Evolutionary conservation across 2,329 filamentous ascomycete genomes (phyloP).

Genomic region (Cercospora sp.): DNA sequence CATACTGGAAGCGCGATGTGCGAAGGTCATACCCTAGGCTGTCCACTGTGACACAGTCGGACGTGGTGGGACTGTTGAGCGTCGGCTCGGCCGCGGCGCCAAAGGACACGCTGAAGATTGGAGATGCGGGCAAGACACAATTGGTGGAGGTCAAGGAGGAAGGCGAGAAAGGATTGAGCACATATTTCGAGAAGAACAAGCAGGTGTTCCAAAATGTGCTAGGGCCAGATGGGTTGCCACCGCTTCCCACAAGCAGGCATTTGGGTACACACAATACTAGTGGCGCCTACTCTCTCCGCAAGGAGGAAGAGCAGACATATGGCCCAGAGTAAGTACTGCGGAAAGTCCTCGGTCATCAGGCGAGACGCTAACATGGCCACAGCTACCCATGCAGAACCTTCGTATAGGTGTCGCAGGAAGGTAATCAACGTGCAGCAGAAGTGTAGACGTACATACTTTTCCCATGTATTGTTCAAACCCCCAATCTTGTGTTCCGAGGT

Average conservation of each 20-base stretch:
- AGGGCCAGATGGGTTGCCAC: constrained; percentile 77
- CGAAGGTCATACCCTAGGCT: constrained; percentile 79
- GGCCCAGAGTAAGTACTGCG: constrained; percentile 40
- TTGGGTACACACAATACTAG: constrained; percentile 40
- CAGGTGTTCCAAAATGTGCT: constrained; percentile 60
- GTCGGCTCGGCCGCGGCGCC: constrained; percentile 80
- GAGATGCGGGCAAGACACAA: constrained; percentile 70
- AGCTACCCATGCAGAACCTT: constrained; percentile 52
- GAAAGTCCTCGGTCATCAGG: neutral
- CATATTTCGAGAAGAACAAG: constrained; percentile 68
- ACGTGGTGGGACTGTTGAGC: constrained; percentile 80
- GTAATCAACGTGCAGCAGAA: neutral
- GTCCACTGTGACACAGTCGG: constrained; percentile 77
- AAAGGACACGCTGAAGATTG: constrained; percentile 71
- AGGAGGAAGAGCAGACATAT: constrained; percentile 73
- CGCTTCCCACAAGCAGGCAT: constrained; percentile 73
- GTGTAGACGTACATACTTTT: constrained; percentile 19
- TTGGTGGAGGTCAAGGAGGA: constrained; percentile 75
- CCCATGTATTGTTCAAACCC: neutral
- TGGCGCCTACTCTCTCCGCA: constrained; percentile 69
- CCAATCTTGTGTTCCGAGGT: neutral
- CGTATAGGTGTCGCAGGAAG: constrained; percentile 22
- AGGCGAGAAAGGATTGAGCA: constrained; percentile 70
- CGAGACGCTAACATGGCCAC: constrained; percentile 26
- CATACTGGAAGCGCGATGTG: constrained; percentile 93